Evolutionary conservation across 2,329 filamentous ascomycete genomes (phyloP), one percentile per base, ranked within the genome.

Genomic region (Drechslerella dactyloides): DNA sequence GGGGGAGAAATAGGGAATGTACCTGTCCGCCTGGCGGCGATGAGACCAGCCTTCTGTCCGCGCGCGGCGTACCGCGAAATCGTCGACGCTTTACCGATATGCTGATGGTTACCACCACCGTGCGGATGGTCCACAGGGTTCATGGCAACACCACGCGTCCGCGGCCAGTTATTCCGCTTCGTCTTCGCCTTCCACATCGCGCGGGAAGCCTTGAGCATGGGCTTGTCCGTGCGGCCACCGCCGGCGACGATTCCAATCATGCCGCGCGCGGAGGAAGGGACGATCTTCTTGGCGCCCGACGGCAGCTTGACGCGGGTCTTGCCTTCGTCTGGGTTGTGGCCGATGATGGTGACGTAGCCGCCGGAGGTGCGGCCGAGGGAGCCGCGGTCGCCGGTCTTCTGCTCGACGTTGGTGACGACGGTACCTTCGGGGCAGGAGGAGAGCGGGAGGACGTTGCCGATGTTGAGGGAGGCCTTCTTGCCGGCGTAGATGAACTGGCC

Each of bases 101-200:
- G 94, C 87, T 99, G 94, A 85, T 99, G 94, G 89, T 99, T 97
- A 96, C 94, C 93, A 91, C 89, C 90, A 90, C 90, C 90, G 89
- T 94, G 90, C 83, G 90, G 90, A 88, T 99, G 94, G 85, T 99
- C 94, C 81, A 99, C 94, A 80, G 94, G 94, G 87, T 99, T 99
- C 94, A 99, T 99, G 84, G 94, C 94, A 89, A 99, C 94, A 97
- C 94, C 94, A 94, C 94, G 93, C 87, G 94, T 99, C 91, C 96
- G 97, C 85, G 94, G 94, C 94, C 94, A 99, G 82, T 89, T 93
- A 91, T 99, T 97, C 82, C 94, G 92, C 92, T 99, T 99, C 86
- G 97, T 96, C 79, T 93, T 92, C 86, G 96, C 99, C 90, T 99
- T 99, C 83, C 97, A 93, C 91, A 97, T 99, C 81, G 94, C 94